Conservation (phyloP, 768 basidiomycete species). For the Mycena pura region DNA sequence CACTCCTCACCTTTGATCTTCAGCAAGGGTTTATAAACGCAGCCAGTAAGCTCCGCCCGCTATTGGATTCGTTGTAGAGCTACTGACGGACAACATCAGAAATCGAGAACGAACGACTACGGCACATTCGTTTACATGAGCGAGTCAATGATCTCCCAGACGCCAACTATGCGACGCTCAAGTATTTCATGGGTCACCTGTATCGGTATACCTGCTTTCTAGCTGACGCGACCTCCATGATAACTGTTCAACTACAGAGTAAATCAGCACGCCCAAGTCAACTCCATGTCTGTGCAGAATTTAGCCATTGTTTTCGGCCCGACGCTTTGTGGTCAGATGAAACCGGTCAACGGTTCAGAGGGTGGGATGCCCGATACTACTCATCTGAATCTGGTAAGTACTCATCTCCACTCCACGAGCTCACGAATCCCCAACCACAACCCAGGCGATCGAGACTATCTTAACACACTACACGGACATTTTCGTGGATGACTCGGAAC, state of each 20-base stretch:
- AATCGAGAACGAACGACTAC: conserved; percentile 92
- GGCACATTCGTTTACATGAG: conserved; percentile 96
- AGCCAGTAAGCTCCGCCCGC: conserved; percentile 69
- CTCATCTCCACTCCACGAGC: neutral
- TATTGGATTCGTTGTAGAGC: neutral
- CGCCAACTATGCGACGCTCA: conserved; percentile 97
- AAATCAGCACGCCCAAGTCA: conserved; percentile 73
- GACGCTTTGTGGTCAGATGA: conserved; percentile 84
- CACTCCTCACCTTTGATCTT: conserved; percentile 80
- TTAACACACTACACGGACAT: conserved; percentile 94
- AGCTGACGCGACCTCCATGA: neutral
- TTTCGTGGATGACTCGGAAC: conserved; percentile 89
- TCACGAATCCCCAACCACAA: neutral
- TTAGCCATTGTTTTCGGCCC: conserved; percentile 97
- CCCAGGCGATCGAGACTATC: conserved; percentile 93
- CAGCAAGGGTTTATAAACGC: conserved; percentile 96
- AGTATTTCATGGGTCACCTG: conserved; percentile 94
- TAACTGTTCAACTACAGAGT: conserved; percentile 56
- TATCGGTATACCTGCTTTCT: conserved; percentile 65
- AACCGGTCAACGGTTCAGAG: conserved; percentile 53
- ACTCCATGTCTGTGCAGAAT: conserved; percentile 94
- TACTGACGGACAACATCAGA: conserved; percentile 47
- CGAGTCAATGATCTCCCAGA: conserved; percentile 98
- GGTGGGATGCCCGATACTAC: conserved; percentile 73
- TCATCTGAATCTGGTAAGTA: conserved; percentile 71